A percentile compares a stretch with the other conserved stretches of the same genome.
Evolutionary conservation across 192 early-diverging fungal genomes (phyloP).

Genomic region (Umbelopsis isabellina): DNA sequence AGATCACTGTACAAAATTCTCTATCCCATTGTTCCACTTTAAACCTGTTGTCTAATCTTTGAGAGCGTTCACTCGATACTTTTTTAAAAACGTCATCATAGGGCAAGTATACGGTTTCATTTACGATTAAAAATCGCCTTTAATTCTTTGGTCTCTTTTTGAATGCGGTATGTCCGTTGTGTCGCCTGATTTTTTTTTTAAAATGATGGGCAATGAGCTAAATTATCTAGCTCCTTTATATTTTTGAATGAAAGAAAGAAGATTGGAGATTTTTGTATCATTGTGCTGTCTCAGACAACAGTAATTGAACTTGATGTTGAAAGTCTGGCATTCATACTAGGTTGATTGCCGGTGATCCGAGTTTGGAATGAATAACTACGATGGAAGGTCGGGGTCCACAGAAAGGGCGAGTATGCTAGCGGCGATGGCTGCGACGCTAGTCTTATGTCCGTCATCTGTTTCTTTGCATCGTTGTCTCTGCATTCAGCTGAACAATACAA

Average conservation of each 20-base stretch:
- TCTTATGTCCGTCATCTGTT: not conserved
- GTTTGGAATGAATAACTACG: slow-evolving; percentile 19
- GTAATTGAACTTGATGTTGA: slow-evolving; percentile 2
- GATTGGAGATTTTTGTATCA: not conserved
- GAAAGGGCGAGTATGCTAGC: not conserved
- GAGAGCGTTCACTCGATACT: not conserved
- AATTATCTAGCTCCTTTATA: not conserved
- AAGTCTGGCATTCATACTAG: not conserved
- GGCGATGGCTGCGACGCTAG: not conserved
- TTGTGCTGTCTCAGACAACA: not conserved
- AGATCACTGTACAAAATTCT: too few species aligned
- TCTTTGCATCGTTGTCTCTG: slow-evolving; percentile 16
- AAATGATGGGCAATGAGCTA: not conserved
- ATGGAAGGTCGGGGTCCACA: slow-evolving; percentile 14
- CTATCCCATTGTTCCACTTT: not conserved
- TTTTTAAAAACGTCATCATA: not conserved
- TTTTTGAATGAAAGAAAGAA: not conserved
- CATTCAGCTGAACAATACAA: slow-evolving; percentile 16
- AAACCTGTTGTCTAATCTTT: not conserved
- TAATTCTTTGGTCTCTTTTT: slow-evolving; percentile 12
- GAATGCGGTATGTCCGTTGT: not conserved
- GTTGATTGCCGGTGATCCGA: not conserved
- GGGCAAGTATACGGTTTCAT: not conserved
- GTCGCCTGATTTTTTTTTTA: not conserved
- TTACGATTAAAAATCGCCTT: slow-evolving; percentile 1